phyloP scores from a whole-genome alignment of 2,329 filamentous ascomycete genomes.

The Alternaria metachromatica region DNA sequence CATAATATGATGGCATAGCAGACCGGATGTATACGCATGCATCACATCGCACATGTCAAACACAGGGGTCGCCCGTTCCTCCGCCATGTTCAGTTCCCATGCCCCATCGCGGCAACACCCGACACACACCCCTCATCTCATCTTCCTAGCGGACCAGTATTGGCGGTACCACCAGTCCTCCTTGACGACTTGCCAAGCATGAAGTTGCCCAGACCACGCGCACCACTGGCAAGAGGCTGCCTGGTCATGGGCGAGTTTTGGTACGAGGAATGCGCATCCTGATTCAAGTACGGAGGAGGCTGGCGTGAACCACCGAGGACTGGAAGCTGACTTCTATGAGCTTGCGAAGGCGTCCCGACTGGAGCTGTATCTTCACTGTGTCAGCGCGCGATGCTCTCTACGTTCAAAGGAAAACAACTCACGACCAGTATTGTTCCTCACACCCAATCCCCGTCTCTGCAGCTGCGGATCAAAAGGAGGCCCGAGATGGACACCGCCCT shows the following conservation, averaged over 20 bases:
- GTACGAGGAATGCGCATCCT: slow-evolving; percentile 27
- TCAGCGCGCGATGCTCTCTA: slow-evolving; percentile 5
- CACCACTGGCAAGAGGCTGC: slow-evolving; percentile 38
- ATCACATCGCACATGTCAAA: too few relatives aligned
- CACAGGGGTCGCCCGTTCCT: background rate
- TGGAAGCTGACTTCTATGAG: slow-evolving; percentile 38
- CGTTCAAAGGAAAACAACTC: slow-evolving; percentile 9
- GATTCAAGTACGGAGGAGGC: slow-evolving; percentile 27
- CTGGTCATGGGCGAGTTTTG: slow-evolving; percentile 42
- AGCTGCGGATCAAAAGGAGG: slow-evolving; percentile 28
- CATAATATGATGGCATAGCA: background rate
- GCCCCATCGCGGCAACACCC: background rate
- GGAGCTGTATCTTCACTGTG: slow-evolving; percentile 29
- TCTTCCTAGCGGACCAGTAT: slow-evolving; percentile 18
- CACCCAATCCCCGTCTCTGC: slow-evolving; percentile 23
- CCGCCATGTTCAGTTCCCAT: background rate
- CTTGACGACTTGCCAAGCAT: slow-evolving; percentile 41
- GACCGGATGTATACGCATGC: background rate
- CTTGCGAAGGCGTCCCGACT: slow-evolving; percentile 35
- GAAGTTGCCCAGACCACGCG: slow-evolving; percentile 31
- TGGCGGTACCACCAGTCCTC: slow-evolving; percentile 16
- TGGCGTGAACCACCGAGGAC: slow-evolving; percentile 37
- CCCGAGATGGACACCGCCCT: slow-evolving; percentile 23
- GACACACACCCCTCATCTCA: background rate
- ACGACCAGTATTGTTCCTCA: slow-evolving; percentile 29